Base-by-base conservation (phyloP, 2,329 filamentous ascomycete species). In the Lachnellula occidentalis region DNA sequence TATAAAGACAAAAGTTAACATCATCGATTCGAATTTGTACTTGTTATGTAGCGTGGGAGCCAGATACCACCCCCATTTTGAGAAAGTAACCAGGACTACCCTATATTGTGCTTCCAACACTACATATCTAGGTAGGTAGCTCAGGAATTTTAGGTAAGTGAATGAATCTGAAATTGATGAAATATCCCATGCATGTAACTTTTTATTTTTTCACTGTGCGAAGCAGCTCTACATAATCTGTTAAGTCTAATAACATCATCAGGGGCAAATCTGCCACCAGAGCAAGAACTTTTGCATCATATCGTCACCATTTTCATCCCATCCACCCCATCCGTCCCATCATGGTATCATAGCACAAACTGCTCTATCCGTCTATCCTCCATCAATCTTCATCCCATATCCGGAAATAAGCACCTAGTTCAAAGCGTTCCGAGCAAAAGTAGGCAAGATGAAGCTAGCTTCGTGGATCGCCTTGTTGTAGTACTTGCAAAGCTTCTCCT, bases 381-480 rank as follows among this genome's bases (percentile, higher is more conserved):
- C 27, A 6, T 24, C 24, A 6, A 34, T 36, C n/a, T 21, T 34
- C 17, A 39, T 36, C 31, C 21, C 27, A 48, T 22, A 39, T 31
- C 12, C 24, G 27, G 12, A 11, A 12, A 31, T 31, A 12, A 31
- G 9, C 50, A 31, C 55, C 48, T 79, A 84, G 73, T 82, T 71
- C 64, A 86, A 76, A 54, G 81, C 82, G 81, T 92, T 87, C 73
- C 90, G 85, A 56, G 92, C 92, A 73, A 97, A 99, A 71, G 83
- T 96, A 59, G 94, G 94, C 71, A 99, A 80, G 60, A 97, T 75
- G 73, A 97, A 99, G 73, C 86, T 85, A 59, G 94, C 92, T 79
- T 91, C 87, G 82, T 99, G 94, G 70, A 99, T 92, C 71, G 95
- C 90, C 71, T 90, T 81, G 79, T 91, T 97, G 82, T 99, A 99